Evolutionary conservation across 2,329 filamentous ascomycete species (phyloP).

Genomic region (Lomentospora prolificans): DNA sequence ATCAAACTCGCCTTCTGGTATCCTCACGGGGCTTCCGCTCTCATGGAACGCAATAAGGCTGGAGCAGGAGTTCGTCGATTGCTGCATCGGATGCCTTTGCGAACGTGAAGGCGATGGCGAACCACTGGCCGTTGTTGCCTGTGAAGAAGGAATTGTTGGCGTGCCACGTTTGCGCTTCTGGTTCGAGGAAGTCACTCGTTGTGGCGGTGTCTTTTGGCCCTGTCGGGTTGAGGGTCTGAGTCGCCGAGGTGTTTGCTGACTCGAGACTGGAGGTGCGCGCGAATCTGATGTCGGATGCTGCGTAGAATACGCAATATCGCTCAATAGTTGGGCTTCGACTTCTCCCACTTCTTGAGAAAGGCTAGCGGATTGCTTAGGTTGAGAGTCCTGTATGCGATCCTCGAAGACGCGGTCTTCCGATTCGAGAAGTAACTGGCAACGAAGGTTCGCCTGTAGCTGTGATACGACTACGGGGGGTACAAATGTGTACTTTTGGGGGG

Average conservation of each 20-base stretch:
- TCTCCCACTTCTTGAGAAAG: constrained; percentile 37
- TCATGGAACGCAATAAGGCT: constrained; percentile 15
- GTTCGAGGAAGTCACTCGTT: not conserved
- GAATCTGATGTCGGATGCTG: constrained; percentile 13
- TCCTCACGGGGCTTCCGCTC: constrained; percentile 15
- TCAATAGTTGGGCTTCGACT: constrained; percentile 39
- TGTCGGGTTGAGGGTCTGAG: not conserved
- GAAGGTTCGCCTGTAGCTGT: constrained; percentile 47
- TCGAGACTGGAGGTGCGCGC: not conserved
- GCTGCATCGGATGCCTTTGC: constrained; percentile 18
- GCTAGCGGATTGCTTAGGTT: not conserved
- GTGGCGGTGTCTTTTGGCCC: not conserved
- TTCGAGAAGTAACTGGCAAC: constrained; percentile 37
- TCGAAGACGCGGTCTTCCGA: constrained; percentile 11
- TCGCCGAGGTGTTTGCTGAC: not conserved
- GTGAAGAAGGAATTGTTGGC: constrained; percentile 23
- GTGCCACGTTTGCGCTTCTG: constrained; percentile 9
- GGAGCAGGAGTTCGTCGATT: constrained; percentile 14
- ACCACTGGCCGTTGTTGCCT: constrained; percentile 33
- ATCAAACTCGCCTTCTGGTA: constrained; percentile 14
- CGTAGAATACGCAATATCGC: constrained; percentile 32
- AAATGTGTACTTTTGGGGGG: constrained; percentile 42
- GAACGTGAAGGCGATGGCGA: constrained; percentile 14
- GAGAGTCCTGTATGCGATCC: constrained; percentile 9
- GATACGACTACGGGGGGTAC: constrained; percentile 48